These are phyloP conservation scores for Tetracladium setigerum DNA, from an alignment of 495 filamentous ascomycete genomes.

Conservation along the genomic window DNA sequence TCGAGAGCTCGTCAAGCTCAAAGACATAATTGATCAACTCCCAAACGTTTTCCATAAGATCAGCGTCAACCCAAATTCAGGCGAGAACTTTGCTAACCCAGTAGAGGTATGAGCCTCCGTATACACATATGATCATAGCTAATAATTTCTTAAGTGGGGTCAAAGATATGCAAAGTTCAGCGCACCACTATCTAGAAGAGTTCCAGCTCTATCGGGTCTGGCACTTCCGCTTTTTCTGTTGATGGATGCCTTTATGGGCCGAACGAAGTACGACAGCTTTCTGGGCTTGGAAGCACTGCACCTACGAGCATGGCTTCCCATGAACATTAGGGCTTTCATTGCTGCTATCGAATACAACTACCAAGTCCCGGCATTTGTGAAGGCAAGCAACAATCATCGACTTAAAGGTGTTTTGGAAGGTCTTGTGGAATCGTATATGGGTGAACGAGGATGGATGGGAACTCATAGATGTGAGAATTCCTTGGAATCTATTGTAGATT, in stretches of 20 bases:
- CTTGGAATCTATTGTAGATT: neutral
- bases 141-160: conserved; percentile 12
- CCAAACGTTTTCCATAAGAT: conserved; percentile 27
- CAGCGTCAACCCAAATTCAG: conserved; percentile 24
- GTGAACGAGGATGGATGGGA: conserved; percentile 27
- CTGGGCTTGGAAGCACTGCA: conserved; percentile 26
- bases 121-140: neutral
- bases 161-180: conserved; percentile 26
- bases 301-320: conserved; percentile 24
- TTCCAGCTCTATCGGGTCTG: conserved; percentile 24
- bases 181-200: conserved; percentile 23
- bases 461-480: conserved; percentile 21
- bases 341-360: conserved; percentile 24
- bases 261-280: conserved; percentile 24
- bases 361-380: conserved; percentile 23
- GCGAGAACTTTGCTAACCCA: conserved; percentile 27
- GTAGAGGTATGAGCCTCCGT: neutral
- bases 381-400: conserved; percentile 15
- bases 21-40: conserved; percentile 24
- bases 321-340: conserved; percentile 26
- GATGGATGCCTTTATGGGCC: conserved; percentile 27
- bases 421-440: conserved; percentile 24
- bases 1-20: conserved; percentile 19
- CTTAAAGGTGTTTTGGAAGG: conserved; percentile 22
- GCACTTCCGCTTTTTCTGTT: conserved; percentile 25